Conservation (phyloP, 352 stramenopile species). For the Phytopythium litorale region DNA sequence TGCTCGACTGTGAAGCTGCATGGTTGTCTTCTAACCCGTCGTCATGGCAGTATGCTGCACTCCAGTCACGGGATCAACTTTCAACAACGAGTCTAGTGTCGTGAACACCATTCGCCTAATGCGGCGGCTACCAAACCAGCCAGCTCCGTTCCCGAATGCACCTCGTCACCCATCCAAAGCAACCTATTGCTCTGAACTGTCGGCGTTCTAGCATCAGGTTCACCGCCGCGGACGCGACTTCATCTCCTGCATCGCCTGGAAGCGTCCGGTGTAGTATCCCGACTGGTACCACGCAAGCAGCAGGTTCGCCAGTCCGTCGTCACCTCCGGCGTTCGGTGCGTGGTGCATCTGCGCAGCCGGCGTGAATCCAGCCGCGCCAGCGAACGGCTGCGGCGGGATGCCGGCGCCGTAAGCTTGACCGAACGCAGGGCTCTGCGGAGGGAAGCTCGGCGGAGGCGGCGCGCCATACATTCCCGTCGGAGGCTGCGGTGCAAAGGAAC, state of each 20-base stretch:
- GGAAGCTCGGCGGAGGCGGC: conserved; percentile 1
- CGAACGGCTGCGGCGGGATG: conserved; percentile 11
- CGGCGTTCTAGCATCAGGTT: not conserved
- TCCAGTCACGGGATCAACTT: not conserved
- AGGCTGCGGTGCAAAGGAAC: not conserved
- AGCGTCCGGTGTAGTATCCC: conserved; percentile 77
- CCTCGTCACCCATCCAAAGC: not conserved
- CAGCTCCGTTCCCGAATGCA: not conserved
- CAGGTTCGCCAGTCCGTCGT: conserved; percentile 68
- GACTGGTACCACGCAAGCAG: conserved; percentile 85
- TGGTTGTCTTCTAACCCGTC: not conserved
- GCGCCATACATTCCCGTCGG: not conserved
- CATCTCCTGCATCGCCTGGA: conserved; percentile 79
- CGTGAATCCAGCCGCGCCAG: conserved; percentile 6
- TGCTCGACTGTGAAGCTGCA: not conserved
- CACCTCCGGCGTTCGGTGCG: conserved; percentile 8
- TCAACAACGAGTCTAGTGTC: not conserved
- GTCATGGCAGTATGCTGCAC: not conserved
- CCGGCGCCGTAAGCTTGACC: not conserved
- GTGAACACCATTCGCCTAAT: not conserved
- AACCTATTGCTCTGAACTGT: not conserved
- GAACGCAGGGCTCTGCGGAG: not conserved
- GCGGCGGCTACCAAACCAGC: not conserved
- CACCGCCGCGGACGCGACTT: conserved; percentile 27
- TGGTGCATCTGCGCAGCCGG: conserved; percentile 7